These are phyloP conservation scores for Plasmodium gonderi DNA, from an alignment of 169 alveolate genomes.

Conservation along the genomic window DNA sequence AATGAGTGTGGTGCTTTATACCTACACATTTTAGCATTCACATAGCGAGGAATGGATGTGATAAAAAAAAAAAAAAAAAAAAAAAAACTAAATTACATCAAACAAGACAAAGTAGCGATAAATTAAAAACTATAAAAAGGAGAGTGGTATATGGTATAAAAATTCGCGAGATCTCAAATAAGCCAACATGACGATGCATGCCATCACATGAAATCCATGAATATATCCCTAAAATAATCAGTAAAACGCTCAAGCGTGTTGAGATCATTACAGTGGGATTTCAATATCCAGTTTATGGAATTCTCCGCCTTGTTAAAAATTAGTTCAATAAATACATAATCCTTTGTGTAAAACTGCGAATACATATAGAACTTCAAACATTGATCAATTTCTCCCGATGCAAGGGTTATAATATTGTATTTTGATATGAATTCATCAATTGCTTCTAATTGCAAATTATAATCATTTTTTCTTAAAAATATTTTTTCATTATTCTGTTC, in stretches of 20 bases:
- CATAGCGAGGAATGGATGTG: background rate
- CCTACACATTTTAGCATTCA: background rate
- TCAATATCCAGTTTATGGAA: slow-evolving; percentile 70
- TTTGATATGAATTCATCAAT: slow-evolving; percentile 64
- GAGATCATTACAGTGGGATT: slow-evolving; percentile 30
- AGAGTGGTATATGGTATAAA: too few species aligned
- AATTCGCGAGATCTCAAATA: background rate
- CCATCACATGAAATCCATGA: slow-evolving; percentile 50
- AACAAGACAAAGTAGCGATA: background rate
- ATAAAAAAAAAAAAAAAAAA: too few species aligned
- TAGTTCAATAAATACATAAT: slow-evolving; percentile 68
- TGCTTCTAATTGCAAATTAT: slow-evolving; percentile 66
- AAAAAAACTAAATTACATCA: background rate
- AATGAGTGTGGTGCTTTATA: background rate
- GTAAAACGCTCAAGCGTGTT: slow-evolving; percentile 46
- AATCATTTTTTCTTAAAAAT: slow-evolving; percentile 66
- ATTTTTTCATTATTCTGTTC: slow-evolving; percentile 75
- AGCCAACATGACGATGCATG: too few species aligned
- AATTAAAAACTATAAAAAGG: background rate
- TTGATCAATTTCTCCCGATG: slow-evolving; percentile 74
- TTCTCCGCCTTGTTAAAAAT: slow-evolving; percentile 60
- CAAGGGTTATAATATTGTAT: slow-evolving; percentile 61
- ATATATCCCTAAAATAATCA: slow-evolving; percentile 69
- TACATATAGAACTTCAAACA: slow-evolving; percentile 69
- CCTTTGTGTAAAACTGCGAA: slow-evolving; percentile 70